phyloP scores from a whole-genome alignment of 2,329 filamentous ascomycete species.

The Colletotrichum sp. region DNA sequence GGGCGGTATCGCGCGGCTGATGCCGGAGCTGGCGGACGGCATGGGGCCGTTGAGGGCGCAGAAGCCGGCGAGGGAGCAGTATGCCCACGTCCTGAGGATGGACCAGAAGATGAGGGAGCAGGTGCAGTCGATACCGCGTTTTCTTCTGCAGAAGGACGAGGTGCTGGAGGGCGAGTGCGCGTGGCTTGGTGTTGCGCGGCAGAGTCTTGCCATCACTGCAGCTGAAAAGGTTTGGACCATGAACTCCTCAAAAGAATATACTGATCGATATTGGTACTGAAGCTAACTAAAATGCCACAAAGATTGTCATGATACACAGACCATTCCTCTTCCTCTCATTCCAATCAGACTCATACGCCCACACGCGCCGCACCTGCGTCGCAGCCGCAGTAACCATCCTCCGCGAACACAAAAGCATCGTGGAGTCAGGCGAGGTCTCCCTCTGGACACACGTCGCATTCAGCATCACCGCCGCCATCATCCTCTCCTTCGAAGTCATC shows the following conservation, averaged over 20 bases:
- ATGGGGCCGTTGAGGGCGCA: background rate
- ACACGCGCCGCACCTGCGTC: background rate
- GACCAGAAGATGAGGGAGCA: background rate
- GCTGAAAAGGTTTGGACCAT: background rate
- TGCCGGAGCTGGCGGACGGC: background rate
- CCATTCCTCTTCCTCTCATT: background rate
- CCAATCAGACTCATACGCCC: background rate
- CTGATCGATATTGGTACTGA: too few relatives aligned
- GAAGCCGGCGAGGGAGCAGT: background rate
- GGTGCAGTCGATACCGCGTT: background rate
- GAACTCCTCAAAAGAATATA: too few relatives aligned
- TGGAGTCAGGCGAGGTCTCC: background rate
- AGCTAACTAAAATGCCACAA: too few relatives aligned
- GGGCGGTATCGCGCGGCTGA: background rate
- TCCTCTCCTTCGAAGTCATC: background rate
- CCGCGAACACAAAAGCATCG: background rate
- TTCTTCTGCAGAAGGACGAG: background rate
- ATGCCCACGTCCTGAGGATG: background rate
- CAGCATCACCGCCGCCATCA: background rate
- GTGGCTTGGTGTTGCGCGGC: background rate
- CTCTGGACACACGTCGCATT: background rate
- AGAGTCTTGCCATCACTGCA: background rate
- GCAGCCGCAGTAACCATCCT: background rate
- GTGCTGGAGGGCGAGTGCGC: background rate
- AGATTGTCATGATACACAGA: background rate